phyloP scores from a whole-genome alignment of 2,329 filamentous ascomycete species.

The Hymenoscyphus occultus region DNA sequence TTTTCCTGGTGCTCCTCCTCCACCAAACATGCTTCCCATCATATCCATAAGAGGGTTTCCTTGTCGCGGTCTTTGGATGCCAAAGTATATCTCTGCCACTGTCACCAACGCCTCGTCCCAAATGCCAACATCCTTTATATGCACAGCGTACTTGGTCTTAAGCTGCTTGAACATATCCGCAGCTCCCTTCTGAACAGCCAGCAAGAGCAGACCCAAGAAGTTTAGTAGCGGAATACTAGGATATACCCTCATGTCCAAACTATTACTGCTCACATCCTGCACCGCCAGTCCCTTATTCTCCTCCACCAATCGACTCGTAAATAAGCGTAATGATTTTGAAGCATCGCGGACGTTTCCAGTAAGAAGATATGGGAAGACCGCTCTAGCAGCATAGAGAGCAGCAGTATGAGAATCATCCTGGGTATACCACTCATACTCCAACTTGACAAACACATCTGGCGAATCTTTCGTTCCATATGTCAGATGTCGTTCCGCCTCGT shows the following conservation, averaged over 20 bases:
- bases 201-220: conserved; percentile 80
- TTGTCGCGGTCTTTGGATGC: conserved; percentile 81
- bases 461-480: conserved; percentile 87
- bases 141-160: conserved; percentile 72
- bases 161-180: conserved; percentile 78
- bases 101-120: conserved; percentile 84
- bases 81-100: conserved; percentile 96
- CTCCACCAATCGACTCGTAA: conserved; percentile 62
- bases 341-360: conserved; percentile 88
- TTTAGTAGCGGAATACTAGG: conserved; percentile 92
- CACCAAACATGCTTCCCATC: conserved; percentile 94
- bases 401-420: conserved; percentile 86
- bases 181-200: conserved; percentile 76
- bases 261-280: conserved; percentile 75
- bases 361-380: conserved; percentile 85
- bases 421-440: conserved; percentile 94
- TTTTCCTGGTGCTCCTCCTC: conserved; percentile 53
- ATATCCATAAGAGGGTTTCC: conserved; percentile 94
- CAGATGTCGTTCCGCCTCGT: conserved; percentile 90
- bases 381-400: conserved; percentile 79
- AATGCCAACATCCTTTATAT: conserved; percentile 71
- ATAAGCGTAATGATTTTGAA: conserved; percentile 75
- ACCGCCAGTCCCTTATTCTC: conserved; percentile 59
- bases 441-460: conserved; percentile 70
- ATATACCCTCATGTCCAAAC: conserved; percentile 76